Base-by-base conservation (phyloP, 371 early-diverging fungal species). In the Lichtheimia hyalospora region DNA sequence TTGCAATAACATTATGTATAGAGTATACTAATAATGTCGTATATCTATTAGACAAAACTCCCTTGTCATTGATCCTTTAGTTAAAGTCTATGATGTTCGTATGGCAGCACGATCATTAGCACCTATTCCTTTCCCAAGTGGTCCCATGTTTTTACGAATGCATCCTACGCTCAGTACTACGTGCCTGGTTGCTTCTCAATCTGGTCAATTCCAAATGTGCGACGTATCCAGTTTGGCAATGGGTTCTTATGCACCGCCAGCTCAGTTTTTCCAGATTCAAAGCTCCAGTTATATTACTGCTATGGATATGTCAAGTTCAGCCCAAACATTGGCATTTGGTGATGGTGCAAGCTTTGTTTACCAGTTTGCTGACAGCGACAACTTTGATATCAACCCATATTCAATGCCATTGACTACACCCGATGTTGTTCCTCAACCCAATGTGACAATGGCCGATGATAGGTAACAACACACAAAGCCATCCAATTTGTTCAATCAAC, bases 11-110 rank as follows among this genome's bases (percentile, higher is more conserved):
- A 27, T 6, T 16, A n/a, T n/a, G 16, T 1, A 13, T 0, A 27
- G 25, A 27, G 14, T 7, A n/a, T n/a, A n/a, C n/a, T n/a, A n/a
- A n/a, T 13, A 43, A 52, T 24, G 14, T 6, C 5, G 21, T 27
- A 25, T 50, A 34, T 10, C 46, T 39, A 23, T 8, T 40, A 81
- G 88, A 53, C 83, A 84, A 64, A 85, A 86, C 5, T 77, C 78
- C 0, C 62, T 87, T 25, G 77, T 87, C 42, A 83, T 85, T 67
- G 94, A 93, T 70, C 89, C 90, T 12, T 61, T 89, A 28, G 90
- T 96, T 39, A 90, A 89, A 71, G 79, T 96, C 12, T 96, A 86
- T 60, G 97, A 96, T 63, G 81, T 92, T 23, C 79, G 95, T 34
- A 90, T 88, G 58, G 58, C 76, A 25, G 77, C 88, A 65, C 78